Percentiles rank a stretch among this genome's conserved stretches.
These are phyloP conservation scores for Aureobasidium sp. DNA, from an alignment of 2,329 filamentous ascomycete genomes.

Conservation along the genomic window DNA sequence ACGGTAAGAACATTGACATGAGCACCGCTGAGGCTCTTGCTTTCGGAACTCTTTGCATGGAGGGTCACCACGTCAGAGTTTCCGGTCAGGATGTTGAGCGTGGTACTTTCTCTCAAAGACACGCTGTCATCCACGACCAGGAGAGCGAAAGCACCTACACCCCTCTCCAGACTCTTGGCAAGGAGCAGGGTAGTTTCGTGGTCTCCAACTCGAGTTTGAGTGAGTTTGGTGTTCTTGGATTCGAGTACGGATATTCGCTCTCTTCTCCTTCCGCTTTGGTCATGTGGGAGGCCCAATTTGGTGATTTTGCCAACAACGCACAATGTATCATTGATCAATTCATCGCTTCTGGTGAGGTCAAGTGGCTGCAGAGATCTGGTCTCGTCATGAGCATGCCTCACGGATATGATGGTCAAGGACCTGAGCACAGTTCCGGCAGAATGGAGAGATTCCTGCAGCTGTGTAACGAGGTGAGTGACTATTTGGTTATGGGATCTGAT, in stretches of 20 bases:
- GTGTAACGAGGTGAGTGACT: slow-evolving; percentile 62
- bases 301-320: slow-evolving; percentile 99
- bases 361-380: slow-evolving; percentile 97
- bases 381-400: slow-evolving; percentile 94
- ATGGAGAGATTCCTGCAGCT: slow-evolving; percentile 97
- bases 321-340: slow-evolving; percentile 99
- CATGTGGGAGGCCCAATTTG: slow-evolving; percentile 99
- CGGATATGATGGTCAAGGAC: slow-evolving; percentile 96
- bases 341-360: slow-evolving; percentile 92
- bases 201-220: slow-evolving; percentile 91
- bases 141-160: slow-evolving; percentile 90
- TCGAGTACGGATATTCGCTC: slow-evolving; percentile 97
- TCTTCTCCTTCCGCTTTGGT: slow-evolving; percentile 95
- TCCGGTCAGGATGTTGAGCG: slow-evolving; percentile 98
- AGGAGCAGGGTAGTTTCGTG: slow-evolving; percentile 91
- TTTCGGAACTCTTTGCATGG: slow-evolving; percentile 81
- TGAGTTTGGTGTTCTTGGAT: slow-evolving; percentile 72
- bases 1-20: slow-evolving; percentile 96
- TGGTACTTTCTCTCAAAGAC: slow-evolving; percentile 97
- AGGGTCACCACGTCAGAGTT: slow-evolving; percentile 94
- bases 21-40: slow-evolving; percentile 93
- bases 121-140: slow-evolving; percentile 96
- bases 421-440: slow-evolving; percentile 94
- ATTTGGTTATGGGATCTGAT: background rate
- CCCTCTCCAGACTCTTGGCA: slow-evolving; percentile 78